Percentiles rank a stretch among this genome's conserved stretches.
Evolutionary conservation across 257 asterid species (phyloP).

Genomic region (Solanum neorickii): DNA sequence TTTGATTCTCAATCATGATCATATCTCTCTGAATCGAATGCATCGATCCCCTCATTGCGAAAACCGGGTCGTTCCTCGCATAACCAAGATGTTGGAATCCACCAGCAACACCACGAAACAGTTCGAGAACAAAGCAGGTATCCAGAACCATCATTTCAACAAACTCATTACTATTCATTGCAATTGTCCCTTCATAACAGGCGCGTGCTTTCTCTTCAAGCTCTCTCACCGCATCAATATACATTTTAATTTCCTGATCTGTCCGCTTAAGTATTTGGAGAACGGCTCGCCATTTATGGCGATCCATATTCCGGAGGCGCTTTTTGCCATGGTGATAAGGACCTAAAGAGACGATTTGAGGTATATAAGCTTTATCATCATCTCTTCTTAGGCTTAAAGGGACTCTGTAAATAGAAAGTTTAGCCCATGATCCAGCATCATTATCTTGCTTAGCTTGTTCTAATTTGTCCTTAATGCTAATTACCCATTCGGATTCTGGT

Average conservation of each 20-base stretch:
- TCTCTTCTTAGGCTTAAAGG: slow-evolving; percentile 53
- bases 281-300: slow-evolving; percentile 76
- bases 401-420: slow-evolving; percentile 52
- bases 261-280: slow-evolving; percentile 46
- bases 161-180: slow-evolving; percentile 55
- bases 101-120: slow-evolving; percentile 56
- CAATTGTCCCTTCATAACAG: slow-evolving; percentile 56
- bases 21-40: slow-evolving; percentile 78
- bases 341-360: slow-evolving; percentile 65
- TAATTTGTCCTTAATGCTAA: slow-evolving; percentile 51
- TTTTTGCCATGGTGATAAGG: slow-evolving; percentile 65
- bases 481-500: slow-evolving; percentile 52
- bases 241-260: slow-evolving; percentile 29
- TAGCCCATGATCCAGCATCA: slow-evolving; percentile 50
- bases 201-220: slow-evolving; percentile 53
- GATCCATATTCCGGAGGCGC: slow-evolving; percentile 57
- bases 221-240: slow-evolving; percentile 39
- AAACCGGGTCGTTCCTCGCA: slow-evolving; percentile 63
- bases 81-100: slow-evolving; percentile 59
- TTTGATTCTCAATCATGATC: slow-evolving; percentile 92
- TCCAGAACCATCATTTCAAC: slow-evolving; percentile 82
- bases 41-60: slow-evolving; percentile 80
- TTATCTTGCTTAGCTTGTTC: slow-evolving; percentile 54
- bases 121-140: slow-evolving; percentile 59
- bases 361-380: slow-evolving; percentile 69